A percentile compares a stretch with the other conserved stretches of the same genome.
phyloP scores from a whole-genome alignment of 768 basidiomycete species.

The Lepiota venenata region DNA sequence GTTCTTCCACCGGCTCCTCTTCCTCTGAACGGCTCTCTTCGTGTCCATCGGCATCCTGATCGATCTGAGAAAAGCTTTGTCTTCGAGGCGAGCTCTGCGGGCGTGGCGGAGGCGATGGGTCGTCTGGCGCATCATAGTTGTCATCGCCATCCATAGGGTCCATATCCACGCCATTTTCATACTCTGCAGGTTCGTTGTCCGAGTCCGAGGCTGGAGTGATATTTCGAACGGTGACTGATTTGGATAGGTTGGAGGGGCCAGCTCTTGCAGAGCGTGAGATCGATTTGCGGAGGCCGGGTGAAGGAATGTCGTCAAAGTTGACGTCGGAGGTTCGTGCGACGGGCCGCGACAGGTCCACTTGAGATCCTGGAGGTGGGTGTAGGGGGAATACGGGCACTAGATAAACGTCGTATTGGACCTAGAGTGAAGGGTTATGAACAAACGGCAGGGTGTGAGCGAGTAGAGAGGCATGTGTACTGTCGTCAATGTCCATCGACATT shows the following conservation, averaged over 20 bases:
- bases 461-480: conserved; percentile 45
- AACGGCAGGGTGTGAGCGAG: neutral
- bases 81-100: conserved; percentile 25
- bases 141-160: conserved; percentile 22
- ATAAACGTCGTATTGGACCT: conserved; percentile 42
- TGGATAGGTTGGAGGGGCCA: conserved; percentile 39
- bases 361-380: conserved; percentile 38
- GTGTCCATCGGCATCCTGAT: conserved; percentile 45
- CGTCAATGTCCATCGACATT: conserved; percentile 70
- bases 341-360: conserved; percentile 39
- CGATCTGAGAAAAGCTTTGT: conserved; percentile 46
- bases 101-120: conserved; percentile 8
- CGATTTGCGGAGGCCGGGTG: conserved; percentile 39
- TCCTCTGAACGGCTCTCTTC: conserved; percentile 27
- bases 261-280: conserved; percentile 33
- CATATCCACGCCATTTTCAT: conserved; percentile 20
- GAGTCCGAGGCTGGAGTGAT: conserved; percentile 27
- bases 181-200: conserved; percentile 26
- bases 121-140: conserved; percentile 23
- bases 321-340: conserved; percentile 49
- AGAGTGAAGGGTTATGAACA: neutral
- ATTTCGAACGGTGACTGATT: conserved; percentile 27
- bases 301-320: conserved; percentile 62
- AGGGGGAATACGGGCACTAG: conserved; percentile 35
- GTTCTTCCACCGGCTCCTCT: conserved; percentile 28